A percentile compares a stretch with the other conserved stretches of the same genome.
These are phyloP conservation scores for Hortiboletus rubellus DNA, from an alignment of 1,284 basidiomycete genomes.

Conservation along the genomic window DNA sequence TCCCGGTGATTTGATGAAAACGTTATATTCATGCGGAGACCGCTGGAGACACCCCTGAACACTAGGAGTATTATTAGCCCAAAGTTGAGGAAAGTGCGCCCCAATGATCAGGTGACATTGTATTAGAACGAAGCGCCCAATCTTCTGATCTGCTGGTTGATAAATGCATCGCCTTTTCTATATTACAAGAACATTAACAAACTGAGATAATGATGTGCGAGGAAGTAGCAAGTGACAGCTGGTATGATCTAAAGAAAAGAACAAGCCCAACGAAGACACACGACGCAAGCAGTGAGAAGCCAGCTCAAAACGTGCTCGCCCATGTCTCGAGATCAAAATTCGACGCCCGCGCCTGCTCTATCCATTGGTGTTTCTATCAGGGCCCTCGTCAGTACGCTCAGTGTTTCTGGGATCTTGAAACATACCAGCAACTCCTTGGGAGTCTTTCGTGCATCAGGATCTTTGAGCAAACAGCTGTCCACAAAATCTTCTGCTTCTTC, in stretches of 20 bases:
- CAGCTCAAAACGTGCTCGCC: slow-evolving; percentile 57
- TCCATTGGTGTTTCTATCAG: slow-evolving; percentile 58
- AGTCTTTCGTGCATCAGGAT: slow-evolving; percentile 72
- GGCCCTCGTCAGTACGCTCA: slow-evolving; percentile 5
- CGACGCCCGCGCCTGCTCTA: slow-evolving; percentile 48
- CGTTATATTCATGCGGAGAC: neutral
- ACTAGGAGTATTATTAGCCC: neutral
- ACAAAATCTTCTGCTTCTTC: slow-evolving; percentile 75
- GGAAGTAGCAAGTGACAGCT: slow-evolving; percentile 29
- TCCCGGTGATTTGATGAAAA: slow-evolving; percentile 7
- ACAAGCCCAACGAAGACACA: slow-evolving; percentile 10
- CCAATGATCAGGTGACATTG: neutral
- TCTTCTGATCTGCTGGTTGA: slow-evolving; percentile 9
- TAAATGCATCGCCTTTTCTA: slow-evolving; percentile 24
- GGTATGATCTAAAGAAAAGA: slow-evolving; percentile 25
- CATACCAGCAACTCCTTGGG: slow-evolving; percentile 81
- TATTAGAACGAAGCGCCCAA: neutral
- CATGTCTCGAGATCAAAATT: slow-evolving; percentile 61
- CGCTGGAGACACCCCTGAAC: neutral
- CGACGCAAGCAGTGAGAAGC: slow-evolving; percentile 18
- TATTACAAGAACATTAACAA: slow-evolving; percentile 33
- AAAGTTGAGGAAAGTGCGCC: neutral
- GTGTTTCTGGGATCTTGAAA: slow-evolving; percentile 12
- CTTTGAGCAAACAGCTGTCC: slow-evolving; percentile 83
- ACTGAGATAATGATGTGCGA: slow-evolving; percentile 33